Conservation (phyloP, 139 green algal genomes). For the Asterochloris erici region DNA sequence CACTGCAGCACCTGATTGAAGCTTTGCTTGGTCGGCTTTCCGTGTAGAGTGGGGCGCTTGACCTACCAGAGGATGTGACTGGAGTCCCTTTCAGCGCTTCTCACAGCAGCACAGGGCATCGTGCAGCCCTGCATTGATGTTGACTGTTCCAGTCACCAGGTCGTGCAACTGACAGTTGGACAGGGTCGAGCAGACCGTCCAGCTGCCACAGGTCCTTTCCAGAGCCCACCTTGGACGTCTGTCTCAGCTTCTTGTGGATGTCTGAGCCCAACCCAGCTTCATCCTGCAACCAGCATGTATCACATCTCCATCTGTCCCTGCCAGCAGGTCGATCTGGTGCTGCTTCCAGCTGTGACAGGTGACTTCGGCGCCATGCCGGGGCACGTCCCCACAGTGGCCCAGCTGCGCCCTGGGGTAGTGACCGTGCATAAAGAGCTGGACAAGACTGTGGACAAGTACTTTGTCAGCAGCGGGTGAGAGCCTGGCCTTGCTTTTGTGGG, state of each 20-base stretch:
- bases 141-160: background rate
- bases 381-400: slow-evolving; percentile 82
- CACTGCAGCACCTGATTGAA: too few species aligned
- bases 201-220: background rate
- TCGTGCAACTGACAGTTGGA: background rate
- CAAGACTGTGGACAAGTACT: slow-evolving; percentile 78
- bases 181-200: too few species aligned
- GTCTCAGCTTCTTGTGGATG: background rate
- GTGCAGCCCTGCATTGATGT: too few species aligned
- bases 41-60: too few species aligned
- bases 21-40: too few species aligned
- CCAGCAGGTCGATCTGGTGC: slow-evolving; percentile 78
- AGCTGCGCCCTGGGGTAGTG: slow-evolving; percentile 82
- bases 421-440: slow-evolving; percentile 76
- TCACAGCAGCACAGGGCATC: too few species aligned
- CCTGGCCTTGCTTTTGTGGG: background rate
- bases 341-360: slow-evolving; percentile 76
- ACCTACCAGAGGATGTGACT: too few species aligned
- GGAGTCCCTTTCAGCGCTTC: too few species aligned
- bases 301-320: background rate
- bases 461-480: slow-evolving; percentile 51
- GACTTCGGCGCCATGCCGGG: slow-evolving; percentile 89
- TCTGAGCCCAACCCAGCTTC: background rate
- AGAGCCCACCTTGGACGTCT: background rate
- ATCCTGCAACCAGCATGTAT: background rate